Percentiles rank a stretch among this genome's conserved stretches.
phyloP scores from a whole-genome alignment of 2,329 filamentous ascomycete genomes.

The Tolypocladium cylindrosporum region DNA sequence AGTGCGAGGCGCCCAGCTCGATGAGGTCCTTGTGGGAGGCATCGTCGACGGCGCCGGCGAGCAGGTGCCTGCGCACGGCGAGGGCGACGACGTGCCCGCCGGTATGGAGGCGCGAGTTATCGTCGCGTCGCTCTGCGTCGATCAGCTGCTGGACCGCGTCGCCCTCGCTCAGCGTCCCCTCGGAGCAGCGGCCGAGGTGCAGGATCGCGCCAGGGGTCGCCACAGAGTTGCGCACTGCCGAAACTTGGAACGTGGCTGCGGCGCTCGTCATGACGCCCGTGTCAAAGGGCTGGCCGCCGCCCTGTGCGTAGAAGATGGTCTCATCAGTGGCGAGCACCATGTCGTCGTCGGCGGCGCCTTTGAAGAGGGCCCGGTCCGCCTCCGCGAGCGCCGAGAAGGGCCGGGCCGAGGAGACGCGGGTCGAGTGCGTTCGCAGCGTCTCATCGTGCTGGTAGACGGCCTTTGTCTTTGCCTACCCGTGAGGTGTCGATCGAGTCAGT shows the following conservation, averaged over 20 bases:
- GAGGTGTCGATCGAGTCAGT: neutral
- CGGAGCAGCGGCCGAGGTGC: neutral
- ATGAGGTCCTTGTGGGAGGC: constrained; percentile 32
- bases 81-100: constrained; percentile 62
- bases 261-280: constrained; percentile 47
- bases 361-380: constrained; percentile 45
- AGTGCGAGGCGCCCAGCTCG: constrained; percentile 54
- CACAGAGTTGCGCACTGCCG: neutral
- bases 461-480: neutral
- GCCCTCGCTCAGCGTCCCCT: constrained; percentile 22
- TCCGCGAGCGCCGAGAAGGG: constrained; percentile 38
- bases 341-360: constrained; percentile 37
- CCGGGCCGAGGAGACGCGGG: constrained; percentile 31
- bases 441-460: neutral
- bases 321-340: constrained; percentile 46
- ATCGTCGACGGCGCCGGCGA: constrained; percentile 14
- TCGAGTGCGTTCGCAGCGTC: neutral
- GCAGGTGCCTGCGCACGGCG: constrained; percentile 46
- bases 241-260: constrained; percentile 6
- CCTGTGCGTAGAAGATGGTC: constrained; percentile 66
- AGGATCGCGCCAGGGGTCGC: neutral
- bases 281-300: constrained; percentile 63
- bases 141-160: constrained; percentile 47
- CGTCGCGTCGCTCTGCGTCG: constrained; percentile 44
- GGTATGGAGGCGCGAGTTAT: constrained; percentile 61